Evolutionary conservation across 805 yeast genomes (phyloP), one percentile per base, ranked within the genome.

Genomic region (Lipomyces orientalis): DNA sequence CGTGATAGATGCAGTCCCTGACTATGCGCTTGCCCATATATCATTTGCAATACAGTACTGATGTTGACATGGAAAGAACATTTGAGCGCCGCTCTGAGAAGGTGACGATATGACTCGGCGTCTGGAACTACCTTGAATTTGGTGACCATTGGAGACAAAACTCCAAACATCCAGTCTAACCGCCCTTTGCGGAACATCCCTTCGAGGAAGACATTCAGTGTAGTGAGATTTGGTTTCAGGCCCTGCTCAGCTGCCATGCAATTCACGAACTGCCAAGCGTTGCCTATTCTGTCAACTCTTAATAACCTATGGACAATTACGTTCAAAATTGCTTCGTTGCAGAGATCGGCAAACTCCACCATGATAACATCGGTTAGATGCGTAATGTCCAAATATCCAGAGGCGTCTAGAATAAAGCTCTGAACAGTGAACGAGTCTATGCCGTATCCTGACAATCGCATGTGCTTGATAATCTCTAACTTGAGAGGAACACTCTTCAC

Each of bases 1-100:
- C 37, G 58, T 1, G 55, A 39, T 33, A 65, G 16, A 9, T 25
- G 31, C 6, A 60, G n/a, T 6, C 58, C 66, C 8, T 51, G 49
- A 25, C 46, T n/a, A 25, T 31, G 25, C 1, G 46, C 25, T n/a
- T 39, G 19, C 12, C 39, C 54, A 34, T 59, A 59, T 12, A 68
- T 46, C 71, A 68, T 68, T 19, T 62, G 66, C 12, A 65, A 10
- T 9, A 68, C 71, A n/a, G 64, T 56, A 52, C 60, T 65, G n/a
- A 35, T 16, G 34, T 68, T 68, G 12, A 19, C 34, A 46, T 61
- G 64, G 19, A 60, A 62, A n/a, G 61, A 39, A 33, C 46, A 5
- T 25, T 49, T 52, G 8, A 64, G 31, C 8, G 59, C 66, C 3
- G 64, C 59, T 25, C 34, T 31, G 25, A 68, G 37, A 7, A 68